Base-by-base conservation (phyloP, 805 yeast species). In the Priceomyces haplophilus region DNA sequence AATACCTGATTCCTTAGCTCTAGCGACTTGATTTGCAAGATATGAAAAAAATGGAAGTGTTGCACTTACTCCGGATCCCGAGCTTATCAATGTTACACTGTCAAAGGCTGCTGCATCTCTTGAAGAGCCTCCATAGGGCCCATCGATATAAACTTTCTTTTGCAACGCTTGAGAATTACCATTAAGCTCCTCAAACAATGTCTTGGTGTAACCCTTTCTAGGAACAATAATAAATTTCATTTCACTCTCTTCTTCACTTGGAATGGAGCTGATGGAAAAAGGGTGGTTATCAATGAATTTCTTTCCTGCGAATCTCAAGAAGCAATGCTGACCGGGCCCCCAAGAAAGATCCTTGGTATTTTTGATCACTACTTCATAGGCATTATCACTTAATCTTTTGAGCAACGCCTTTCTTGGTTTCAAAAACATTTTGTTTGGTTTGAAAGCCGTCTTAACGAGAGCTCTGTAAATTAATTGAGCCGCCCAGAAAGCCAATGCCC, bases 261-360 rank as follows among this genome's bases (percentile, higher is more conserved):
- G 55, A 19, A 62, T 48, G 3, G 75, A 68, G 20, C 73, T 47
- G 7, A 78, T 70, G 1, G 82, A 76, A 51, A 79, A 79, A 10
- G 83, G 83, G 56, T 79, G 84, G 47, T 71, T 76, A 46, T 78
- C 80, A 16, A 76, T 49, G 17, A 76, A 58, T 31, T 68, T 61
- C 12, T 64, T 47, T 1, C 75, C 79, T 2, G 62, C 59, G 43
- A 75, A 73, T 50, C 82, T 64, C 16, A 79, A 55, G 48, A 64
- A 76, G 4, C 77, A 59, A 56, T 79, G 84, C 45, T 79, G 83
- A 18, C 84, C 83, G 1, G 82, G 75, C 12, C 36, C 50, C 82
- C 82, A 78, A 8, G 48, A 44, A 32, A 73, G 56, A 7, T 67
- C 71, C 13, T 54, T 54, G n/a, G 60, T 46, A 24, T 64, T 62